Evolutionary conservation across 1,139 yeast genomes (phyloP), one percentile per base, ranked within the genome.

Genomic region (Eremothecium cymbalariae): DNA sequence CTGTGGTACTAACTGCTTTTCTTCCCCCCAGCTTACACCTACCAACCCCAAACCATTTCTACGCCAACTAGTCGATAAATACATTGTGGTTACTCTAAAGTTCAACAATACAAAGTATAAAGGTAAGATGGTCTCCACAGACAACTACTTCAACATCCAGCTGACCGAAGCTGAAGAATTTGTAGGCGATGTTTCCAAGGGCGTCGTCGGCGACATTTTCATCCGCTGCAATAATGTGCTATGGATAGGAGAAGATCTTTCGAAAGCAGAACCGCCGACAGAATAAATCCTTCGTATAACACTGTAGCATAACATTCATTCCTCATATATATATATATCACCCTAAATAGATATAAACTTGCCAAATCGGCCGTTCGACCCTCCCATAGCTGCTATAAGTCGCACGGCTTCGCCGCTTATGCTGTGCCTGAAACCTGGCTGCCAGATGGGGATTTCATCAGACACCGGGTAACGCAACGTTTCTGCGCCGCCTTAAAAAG

Each of bases 61-160:
- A 36, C 80, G 80, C 43, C 78, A 81, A 16, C 71, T 90, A 31
- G 67, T 81, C 14, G 78, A 80, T 39, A 70, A 77, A 42, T 65
- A 64, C 15, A 86, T 90, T 11, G 62, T 79, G n/a, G 94, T 90
- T n/a, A 73, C 90, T 37, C 70, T 90, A 43, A 90, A 90, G 59
- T 93, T 95, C 82, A 90, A 86, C 53, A 74, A 74, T 45, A 82
- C 95, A n/a, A 94, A 86, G 55, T 90, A 90, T 60, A 70, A 65
- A 41, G 98, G 98, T 1, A 70, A 59, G n/a, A 68, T 90, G 32
- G 62, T 77, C 11, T 77, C 95, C 1, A 81, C 85, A 18, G 99
- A 90, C 56, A 84, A 85, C 48, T 93, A 90, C 62, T 90, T 93
- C 90, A 93, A 90, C 52, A 49, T 90, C 25, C 88, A 85, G 53